Conservation (phyloP, 73 alveolate genomes). For the Paramecium biaurelia region DNA sequence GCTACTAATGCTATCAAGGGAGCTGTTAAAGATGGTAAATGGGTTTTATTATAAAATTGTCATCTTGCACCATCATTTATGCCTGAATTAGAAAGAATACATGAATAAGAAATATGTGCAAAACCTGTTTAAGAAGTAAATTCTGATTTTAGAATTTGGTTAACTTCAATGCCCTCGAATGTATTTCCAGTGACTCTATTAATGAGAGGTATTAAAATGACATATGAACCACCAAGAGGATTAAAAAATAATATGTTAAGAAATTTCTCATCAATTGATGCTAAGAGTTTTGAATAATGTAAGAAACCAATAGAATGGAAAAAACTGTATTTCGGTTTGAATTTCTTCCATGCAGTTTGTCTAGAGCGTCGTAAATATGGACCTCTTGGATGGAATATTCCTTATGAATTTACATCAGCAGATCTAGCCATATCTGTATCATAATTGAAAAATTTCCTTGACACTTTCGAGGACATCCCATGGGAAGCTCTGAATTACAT, state of each 20-base stretch:
- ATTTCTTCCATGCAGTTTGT: slow-evolving; percentile 97
- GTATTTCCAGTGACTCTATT: slow-evolving; percentile 95
- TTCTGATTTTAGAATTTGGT: slow-evolving; percentile 94
- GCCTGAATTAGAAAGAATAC: slow-evolving; percentile 94
- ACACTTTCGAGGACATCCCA: slow-evolving; percentile 95
- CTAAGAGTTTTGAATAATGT: slow-evolving; percentile 85
- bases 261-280: slow-evolving; percentile 88
- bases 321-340: slow-evolving; percentile 92
- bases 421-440: slow-evolving; percentile 79
- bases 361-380: slow-evolving; percentile 99
- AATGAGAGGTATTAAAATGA: slow-evolving; percentile 94
- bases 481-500: slow-evolving; percentile 98
- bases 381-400: slow-evolving; percentile 99
- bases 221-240: slow-evolving; percentile 99
- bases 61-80: slow-evolving; percentile 97
- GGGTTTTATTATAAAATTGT: slow-evolving; percentile 98
- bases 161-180: slow-evolving; percentile 98
- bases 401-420: slow-evolving; percentile 95
- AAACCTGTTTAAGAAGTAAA: background rate
- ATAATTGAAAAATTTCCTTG: slow-evolving; percentile 90
- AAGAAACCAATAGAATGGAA: slow-evolving; percentile 86
- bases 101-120: slow-evolving; percentile 23
- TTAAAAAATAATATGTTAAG: slow-evolving; percentile 92
- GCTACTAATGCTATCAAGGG: slow-evolving; percentile 92
- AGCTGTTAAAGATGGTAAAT: slow-evolving; percentile 91